These are phyloP conservation scores for Eucalyptus decipiens DNA, from an alignment of 345 rosid species.

Conservation along the genomic window DNA sequence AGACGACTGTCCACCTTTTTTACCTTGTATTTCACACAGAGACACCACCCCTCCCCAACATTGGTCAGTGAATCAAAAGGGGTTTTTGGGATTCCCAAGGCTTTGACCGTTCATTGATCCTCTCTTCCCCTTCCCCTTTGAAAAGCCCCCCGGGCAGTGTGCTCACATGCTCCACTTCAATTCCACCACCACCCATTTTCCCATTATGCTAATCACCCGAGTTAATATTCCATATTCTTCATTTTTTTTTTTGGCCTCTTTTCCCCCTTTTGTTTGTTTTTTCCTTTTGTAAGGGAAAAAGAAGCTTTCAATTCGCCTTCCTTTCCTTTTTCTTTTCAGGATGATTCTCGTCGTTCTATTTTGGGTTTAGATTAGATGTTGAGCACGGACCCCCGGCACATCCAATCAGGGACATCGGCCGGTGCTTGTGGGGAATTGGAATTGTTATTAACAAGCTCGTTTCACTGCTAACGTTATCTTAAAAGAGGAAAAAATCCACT, in stretches of 20 bases:
- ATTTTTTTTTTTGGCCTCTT: neutral
- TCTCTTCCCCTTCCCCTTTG: neutral
- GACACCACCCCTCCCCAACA: neutral
- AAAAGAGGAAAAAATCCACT: neutral
- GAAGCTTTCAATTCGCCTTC: neutral
- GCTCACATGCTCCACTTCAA: neutral
- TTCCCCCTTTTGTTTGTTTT: neutral
- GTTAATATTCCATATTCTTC: neutral
- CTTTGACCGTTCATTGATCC: conserved; percentile 13
- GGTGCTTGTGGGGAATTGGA: neutral
- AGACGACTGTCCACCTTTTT: neutral
- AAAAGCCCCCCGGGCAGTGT: conserved; percentile 16
- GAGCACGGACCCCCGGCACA: neutral
- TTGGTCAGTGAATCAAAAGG: neutral
- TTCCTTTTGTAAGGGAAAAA: neutral
- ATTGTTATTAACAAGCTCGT: neutral
- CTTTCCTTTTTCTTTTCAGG: neutral
- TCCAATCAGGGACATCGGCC: neutral
- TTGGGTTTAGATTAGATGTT: neutral
- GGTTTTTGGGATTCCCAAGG: conserved; percentile 20
- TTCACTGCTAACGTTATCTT: neutral
- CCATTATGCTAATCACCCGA: neutral
- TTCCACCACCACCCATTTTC: neutral
- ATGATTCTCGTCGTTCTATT: neutral
- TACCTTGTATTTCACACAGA: neutral